Evolutionary conservation across 2,329 filamentous ascomycete species (phyloP), one percentile per base, ranked within the genome.

Genomic region (Sphaerostilbella broomeana): DNA sequence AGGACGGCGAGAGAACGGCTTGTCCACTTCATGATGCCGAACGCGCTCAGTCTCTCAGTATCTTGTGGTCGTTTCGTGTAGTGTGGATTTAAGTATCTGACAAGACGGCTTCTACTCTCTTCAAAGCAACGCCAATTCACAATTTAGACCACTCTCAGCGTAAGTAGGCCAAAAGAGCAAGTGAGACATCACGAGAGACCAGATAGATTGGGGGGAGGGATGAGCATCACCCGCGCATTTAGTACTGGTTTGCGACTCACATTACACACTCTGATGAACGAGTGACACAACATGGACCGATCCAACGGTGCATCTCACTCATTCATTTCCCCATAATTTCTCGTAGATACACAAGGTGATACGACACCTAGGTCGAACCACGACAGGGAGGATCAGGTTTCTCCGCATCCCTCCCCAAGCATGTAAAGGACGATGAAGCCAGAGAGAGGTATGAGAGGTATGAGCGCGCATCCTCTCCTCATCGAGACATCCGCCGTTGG

Each of bases 11-110:
- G 16, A 10, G 47, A 36, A 28, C 38, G 27, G 7, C 27, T 19
- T 33, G 44, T 40, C 45, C 46, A 36, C 47, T 47, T 52, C 56
- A 57, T 57, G 45, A 28, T 41, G 33, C 16, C 13, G 18, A 34
- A 28, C 15, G 15, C 20, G 6, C 18, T 16, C 8, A 28, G 7
- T 8, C 29, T 17, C 10, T 17, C 15, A 8, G n/a, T 25, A 12
- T 35, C 1, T 35, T 12, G 13, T 2, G 22, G 7, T 28, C 15
- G 8, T 28, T 18, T 12, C 12, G 22, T 25, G 22, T 12, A 25
- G 12, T 7, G 12, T 25, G 22, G 22, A 12, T 12, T 7, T 25
- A n/a, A n/a, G n/a, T n/a, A n/a, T n/a, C n/a, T n/a, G n/a, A n/a
- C n/a, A n/a, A n/a, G n/a, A n/a, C n/a, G n/a, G n/a, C n/a, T n/a